A percentile compares a stretch with the other conserved stretches of the same genome.
Evolutionary conservation across 805 yeast genomes (phyloP).

Genomic region (Komagataella kurtzmanii): DNA sequence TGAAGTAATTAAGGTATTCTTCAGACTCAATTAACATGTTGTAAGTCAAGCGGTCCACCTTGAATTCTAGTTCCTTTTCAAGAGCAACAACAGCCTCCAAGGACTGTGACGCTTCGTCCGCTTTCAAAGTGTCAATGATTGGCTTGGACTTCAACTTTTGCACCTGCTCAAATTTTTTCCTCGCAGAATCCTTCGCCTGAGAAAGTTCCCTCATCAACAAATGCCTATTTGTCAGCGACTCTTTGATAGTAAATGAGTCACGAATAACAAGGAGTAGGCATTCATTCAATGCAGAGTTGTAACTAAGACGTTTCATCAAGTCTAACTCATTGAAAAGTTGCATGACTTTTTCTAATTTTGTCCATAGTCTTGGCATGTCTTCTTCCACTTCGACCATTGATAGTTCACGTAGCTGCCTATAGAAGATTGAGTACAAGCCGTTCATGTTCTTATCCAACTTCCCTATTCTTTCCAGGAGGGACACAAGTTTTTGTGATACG

Average conservation of each 20-base stretch:
- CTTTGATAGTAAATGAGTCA: conserved; percentile 83
- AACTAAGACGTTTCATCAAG: conserved; percentile 56
- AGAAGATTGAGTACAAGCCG: conserved; percentile 28
- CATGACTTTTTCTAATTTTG: conserved; percentile 55
- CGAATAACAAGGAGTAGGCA: conserved; percentile 47
- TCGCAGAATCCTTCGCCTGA: conserved; percentile 67
- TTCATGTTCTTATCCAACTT: conserved; percentile 45
- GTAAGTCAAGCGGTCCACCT: conserved; percentile 69
- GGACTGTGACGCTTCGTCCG: conserved; percentile 76
- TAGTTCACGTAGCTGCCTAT: conserved; percentile 24
- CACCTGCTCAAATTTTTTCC: conserved; percentile 57
- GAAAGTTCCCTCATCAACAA: conserved; percentile 79
- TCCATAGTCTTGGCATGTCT: conserved; percentile 76
- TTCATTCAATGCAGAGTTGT: conserved; percentile 67
- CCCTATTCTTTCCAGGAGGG: conserved; percentile 36
- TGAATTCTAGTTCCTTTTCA: conserved; percentile 66
- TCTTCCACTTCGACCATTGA: conserved; percentile 25
- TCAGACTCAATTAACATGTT: conserved; percentile 70
- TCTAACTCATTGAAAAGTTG: conserved; percentile 66
- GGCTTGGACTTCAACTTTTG: conserved; percentile 57
- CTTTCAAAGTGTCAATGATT: conserved; percentile 73
- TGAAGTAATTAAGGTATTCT: conserved; percentile 46
- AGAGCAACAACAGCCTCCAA: conserved; percentile 65
- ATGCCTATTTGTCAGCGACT: conserved; percentile 86
- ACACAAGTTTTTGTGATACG: conserved; percentile 38